phyloP scores from a whole-genome alignment of 768 basidiomycete species.

The Serendipita indica region DNA sequence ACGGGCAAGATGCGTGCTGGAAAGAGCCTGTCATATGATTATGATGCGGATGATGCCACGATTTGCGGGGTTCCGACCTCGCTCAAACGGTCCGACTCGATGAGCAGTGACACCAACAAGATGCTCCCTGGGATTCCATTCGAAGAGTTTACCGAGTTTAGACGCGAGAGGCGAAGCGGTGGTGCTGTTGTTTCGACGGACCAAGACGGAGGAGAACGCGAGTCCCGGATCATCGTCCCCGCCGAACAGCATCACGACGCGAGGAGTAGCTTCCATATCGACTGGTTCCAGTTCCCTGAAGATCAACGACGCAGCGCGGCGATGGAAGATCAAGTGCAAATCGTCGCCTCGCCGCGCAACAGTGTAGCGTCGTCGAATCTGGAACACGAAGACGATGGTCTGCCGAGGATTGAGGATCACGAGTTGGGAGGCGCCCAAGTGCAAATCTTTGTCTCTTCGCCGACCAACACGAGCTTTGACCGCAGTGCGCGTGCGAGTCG shows the following conservation, averaged over 20 bases:
- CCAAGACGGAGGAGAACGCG: too few relatives aligned
- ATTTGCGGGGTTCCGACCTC: constrained; percentile 6
- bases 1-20: background rate
- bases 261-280: background rate
- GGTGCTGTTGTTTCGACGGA: background rate
- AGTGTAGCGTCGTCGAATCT: too few relatives aligned
- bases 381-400: background rate
- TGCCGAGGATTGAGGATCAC: background rate
- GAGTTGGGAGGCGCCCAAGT: too few relatives aligned
- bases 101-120: background rate
- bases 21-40: background rate
- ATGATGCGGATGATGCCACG: constrained; percentile 1
- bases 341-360: too few relatives aligned
- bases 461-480: background rate
- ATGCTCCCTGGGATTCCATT: background rate
- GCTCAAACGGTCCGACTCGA: constrained; percentile 4
- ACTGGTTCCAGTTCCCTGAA: background rate
- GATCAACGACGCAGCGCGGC: background rate
- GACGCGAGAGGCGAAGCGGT: background rate
- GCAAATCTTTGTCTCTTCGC: constrained; percentile 9
- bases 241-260: background rate
- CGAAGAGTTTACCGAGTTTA: background rate
- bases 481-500: background rate
- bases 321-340: background rate
- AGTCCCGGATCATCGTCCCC: background rate